Evolutionary conservation across 257 asterid species (phyloP), one percentile per base, ranked within the genome.

Genomic region (Euphrasia confusa): DNA sequence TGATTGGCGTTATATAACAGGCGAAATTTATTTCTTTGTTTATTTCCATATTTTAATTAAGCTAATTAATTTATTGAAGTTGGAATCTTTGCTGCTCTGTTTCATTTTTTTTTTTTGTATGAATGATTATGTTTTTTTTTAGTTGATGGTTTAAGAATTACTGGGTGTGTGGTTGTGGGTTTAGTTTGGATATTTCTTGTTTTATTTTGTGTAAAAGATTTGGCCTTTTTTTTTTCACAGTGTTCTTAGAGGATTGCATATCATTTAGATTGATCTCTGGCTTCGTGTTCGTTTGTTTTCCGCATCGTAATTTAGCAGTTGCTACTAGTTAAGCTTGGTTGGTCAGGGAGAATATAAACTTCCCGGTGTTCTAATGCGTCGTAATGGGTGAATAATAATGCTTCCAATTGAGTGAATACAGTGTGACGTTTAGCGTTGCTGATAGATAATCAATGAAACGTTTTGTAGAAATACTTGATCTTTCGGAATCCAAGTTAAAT

Each of bases 1-100:
- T 55, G 92, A 85, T 3, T 93, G 97, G 99, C 86, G 88, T 30
- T 93, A 89, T 74, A 74, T 89, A 30, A 82, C 78, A 82, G 99
- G 99, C 87, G 68, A 28, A 8, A 35, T 35, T 35, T 7, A 37
- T 37, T 37, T 37, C n/a, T 53, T 32, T 10, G 13, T 15, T 57
- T 10, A 13, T 18, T 59, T 64, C 61, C 27, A 15, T 24, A 28
- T 60, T 63, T 70, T 17, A 10, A 13, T 14, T 13, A 24, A 32
- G 4, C 24, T 21, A 21, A 21, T 21, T 45, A 1, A 44, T 54
- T 48, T 42, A 5, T 54, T 18, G 0, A 7, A 49, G 47, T 49
- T 47, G 27, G 39, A 1, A 45, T 24, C 37, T 39, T 55, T 53
- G 21, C 0, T 27, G 32, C 33, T 47, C 0, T 62, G 65, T 2